These are phyloP conservation scores for Fraxinus excelsior DNA, from an alignment of 257 asterid genomes.

Conservation along the genomic window DNA sequence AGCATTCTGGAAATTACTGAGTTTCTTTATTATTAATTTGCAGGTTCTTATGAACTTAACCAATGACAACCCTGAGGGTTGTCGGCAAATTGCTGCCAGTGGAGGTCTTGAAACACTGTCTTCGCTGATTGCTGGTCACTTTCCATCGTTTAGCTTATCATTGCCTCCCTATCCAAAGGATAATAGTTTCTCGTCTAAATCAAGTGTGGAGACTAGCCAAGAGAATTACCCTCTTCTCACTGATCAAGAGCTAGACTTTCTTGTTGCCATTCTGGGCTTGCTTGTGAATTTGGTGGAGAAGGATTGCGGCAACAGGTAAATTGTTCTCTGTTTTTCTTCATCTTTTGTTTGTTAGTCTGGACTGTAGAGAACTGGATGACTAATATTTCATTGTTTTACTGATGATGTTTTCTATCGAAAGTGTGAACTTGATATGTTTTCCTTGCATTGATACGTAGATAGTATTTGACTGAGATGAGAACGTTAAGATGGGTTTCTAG, in stretches of 20 bases:
- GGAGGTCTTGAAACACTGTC: constrained; percentile 73
- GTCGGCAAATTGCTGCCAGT: constrained; percentile 67
- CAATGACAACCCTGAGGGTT: constrained; percentile 72
- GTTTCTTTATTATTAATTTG: constrained; percentile 23
- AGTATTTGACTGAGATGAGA: neutral
- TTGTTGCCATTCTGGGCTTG: constrained; percentile 81
- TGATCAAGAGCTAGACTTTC: constrained; percentile 78
- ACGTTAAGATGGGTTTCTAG: neutral
- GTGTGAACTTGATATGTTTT: neutral
- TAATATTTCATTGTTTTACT: neutral
- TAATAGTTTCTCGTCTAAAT: constrained; percentile 33
- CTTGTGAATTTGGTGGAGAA: constrained; percentile 87
- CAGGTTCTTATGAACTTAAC: constrained; percentile 85
- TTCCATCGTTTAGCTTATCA: constrained; percentile 49
- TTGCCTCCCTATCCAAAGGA: constrained; percentile 30
- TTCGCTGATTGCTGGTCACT: constrained; percentile 66
- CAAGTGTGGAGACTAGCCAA: constrained; percentile 34
- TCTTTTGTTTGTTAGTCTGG: neutral
- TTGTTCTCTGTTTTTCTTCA: constrained; percentile 10
- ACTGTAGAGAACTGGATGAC: neutral
- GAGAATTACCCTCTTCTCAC: constrained; percentile 43
- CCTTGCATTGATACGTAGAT: neutral
- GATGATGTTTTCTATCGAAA: neutral
- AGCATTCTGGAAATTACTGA: constrained; percentile 11
- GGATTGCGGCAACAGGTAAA: constrained; percentile 64